phyloP scores from a whole-genome alignment of 495 filamentous ascomycete species.

The Penicillium atrosanguineum region DNA sequence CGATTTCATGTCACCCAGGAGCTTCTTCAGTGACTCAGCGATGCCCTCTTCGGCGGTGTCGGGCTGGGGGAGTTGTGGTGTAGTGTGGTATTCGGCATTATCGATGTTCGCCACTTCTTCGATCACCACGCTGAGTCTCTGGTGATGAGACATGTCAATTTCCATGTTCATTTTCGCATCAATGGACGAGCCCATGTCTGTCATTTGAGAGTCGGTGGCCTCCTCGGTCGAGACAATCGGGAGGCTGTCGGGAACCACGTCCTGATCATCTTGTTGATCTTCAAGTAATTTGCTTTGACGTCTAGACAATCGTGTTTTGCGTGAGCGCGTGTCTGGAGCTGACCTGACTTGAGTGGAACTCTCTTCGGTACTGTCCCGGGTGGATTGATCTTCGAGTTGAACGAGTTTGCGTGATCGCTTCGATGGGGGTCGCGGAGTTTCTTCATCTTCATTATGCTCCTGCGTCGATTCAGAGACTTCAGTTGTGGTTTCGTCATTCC shows the following conservation, averaged over 20 bases:
- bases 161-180: conserved; percentile 20
- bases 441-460: conserved; percentile 2
- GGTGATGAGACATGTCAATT: not conserved
- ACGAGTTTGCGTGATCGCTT: conserved; percentile 27
- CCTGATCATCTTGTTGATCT: not conserved
- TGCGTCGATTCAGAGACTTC: conserved; percentile 6
- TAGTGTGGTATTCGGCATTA: conserved; percentile 21
- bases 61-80: conserved; percentile 1
- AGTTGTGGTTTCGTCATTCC: conserved; percentile 10
- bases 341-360: conserved; percentile 8
- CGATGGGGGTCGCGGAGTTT: conserved; percentile 9
- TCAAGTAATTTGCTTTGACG: conserved; percentile 3
- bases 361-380: conserved; percentile 12
- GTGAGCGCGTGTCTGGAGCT: conserved; percentile 16
- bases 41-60: conserved; percentile 31
- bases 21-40: conserved; percentile 44
- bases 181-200: not conserved
- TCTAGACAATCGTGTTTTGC: conserved; percentile 19
- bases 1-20: conserved; percentile 51
- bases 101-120: conserved; percentile 7
- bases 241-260: conserved; percentile 3
- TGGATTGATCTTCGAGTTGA: conserved; percentile 23
- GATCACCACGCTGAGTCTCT: not conserved
- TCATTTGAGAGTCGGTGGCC: conserved; percentile 18
- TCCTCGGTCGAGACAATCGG: conserved; percentile 19